Percentiles rank a stretch among this genome's conserved stretches.
phyloP scores from a whole-genome alignment of 2,329 filamentous ascomycete genomes.

The Ceratocystis huliohia region DNA sequence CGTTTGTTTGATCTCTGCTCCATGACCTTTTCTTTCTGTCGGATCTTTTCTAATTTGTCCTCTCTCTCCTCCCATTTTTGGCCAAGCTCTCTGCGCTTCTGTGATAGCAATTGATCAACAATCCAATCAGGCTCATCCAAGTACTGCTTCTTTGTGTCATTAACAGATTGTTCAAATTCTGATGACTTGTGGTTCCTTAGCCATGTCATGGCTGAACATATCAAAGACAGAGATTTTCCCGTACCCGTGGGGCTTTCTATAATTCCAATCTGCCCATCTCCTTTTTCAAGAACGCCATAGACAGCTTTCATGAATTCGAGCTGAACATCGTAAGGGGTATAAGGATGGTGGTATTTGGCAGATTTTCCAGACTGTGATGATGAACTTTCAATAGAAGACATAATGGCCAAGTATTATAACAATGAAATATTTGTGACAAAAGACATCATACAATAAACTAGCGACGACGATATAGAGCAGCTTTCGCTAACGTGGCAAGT shows the following conservation, averaged over 20 bases:
- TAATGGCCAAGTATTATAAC: neutral
- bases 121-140: constrained; percentile 76
- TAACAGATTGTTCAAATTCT: constrained; percentile 42
- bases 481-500: neutral
- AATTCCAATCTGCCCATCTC: constrained; percentile 66
- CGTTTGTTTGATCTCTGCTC: constrained; percentile 40
- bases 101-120: constrained; percentile 57
- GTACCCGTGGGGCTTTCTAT: constrained; percentile 89
- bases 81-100: constrained; percentile 54
- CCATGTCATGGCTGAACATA: constrained; percentile 83
- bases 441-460: neutral
- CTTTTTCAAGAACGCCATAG: constrained; percentile 60
- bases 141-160: constrained; percentile 32
- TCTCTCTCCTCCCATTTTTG: constrained; percentile 61
- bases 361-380: constrained; percentile 7
- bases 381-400: neutral
- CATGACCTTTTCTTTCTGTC: constrained; percentile 48
- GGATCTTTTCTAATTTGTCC: constrained; percentile 51
- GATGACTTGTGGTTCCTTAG: constrained; percentile 65
- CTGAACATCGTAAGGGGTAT: constrained; percentile 76
- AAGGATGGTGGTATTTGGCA: constrained; percentile 70
- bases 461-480: neutral
- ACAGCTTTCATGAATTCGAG: constrained; percentile 74
- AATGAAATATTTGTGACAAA: neutral
- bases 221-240: constrained; percentile 83